phyloP scores from a whole-genome alignment of 2,329 filamentous ascomycete species.

The Fusarium ramigenum region DNA sequence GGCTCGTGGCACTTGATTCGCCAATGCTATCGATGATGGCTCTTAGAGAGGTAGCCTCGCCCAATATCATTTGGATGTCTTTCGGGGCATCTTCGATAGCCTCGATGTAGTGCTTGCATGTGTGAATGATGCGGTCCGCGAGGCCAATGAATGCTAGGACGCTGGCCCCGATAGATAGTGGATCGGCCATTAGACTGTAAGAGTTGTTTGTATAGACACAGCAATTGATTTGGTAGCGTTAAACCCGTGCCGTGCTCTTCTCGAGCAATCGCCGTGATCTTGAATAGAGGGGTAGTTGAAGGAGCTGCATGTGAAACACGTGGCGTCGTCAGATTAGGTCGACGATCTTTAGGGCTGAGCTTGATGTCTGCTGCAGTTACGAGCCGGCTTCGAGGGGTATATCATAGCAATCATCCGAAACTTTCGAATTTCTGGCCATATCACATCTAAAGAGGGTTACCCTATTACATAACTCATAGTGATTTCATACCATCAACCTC shows the following conservation, averaged over 20 bases:
- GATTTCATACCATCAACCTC: too few relatives aligned
- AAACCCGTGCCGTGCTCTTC: fast-evolving
- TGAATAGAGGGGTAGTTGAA: background rate
- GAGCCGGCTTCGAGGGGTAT: too few relatives aligned
- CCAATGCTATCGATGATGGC: background rate
- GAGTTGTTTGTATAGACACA: too few relatives aligned
- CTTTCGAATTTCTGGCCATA: too few relatives aligned
- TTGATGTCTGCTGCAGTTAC: background rate
- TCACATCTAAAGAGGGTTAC: too few relatives aligned
- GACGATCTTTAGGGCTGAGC: fast-evolving
- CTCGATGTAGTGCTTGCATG: background rate
- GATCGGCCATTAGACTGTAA: too few relatives aligned
- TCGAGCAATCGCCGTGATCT: background rate
- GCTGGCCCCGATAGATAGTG: background rate
- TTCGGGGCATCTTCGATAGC: background rate
- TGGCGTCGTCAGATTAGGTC: background rate
- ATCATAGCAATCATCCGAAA: too few relatives aligned
- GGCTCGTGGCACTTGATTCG: fast-evolving
- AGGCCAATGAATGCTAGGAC: background rate
- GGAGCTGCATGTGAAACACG: background rate
- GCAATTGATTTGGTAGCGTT: fast-evolving
- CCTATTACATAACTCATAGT: too few relatives aligned
- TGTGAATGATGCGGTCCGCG: background rate
- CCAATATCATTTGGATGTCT: background rate
- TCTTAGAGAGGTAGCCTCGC: background rate